Evolutionary conservation across 176 grass and related monocot genomes (phyloP), one percentile per base, ranked within the genome.

Genomic region (Avena insularis): DNA sequence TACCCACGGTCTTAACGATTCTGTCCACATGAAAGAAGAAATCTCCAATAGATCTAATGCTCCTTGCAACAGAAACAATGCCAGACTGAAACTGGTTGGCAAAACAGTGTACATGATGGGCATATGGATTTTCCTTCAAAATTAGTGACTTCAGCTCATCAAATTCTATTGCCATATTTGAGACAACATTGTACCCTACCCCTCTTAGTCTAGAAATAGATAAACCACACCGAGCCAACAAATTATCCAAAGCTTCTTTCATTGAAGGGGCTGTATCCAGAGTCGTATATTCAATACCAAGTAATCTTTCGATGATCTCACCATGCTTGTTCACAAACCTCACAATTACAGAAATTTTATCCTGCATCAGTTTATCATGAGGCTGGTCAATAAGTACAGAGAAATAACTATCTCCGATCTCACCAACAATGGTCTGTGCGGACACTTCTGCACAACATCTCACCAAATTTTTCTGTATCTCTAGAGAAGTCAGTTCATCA

Each of bases 81-180:
- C 21, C 35, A 1, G 38, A 79, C 35, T 61, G 4, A 12, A 79
- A 79, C 35, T 43, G 12, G 35, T 46, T 59, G 77, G 36, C 35
- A 25, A 79, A 79, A 79, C 17, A 79, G 1, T 61, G 56, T 20
- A 79, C 14, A 61, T 79, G 61, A 79, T 14, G 21, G 57, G 20
- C 56, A 79, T 43, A 59, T 60, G 55, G 35, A 79, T 45, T 79
- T 60, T 79, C 55, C 54, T 25, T 60, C 54, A 61, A 13, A 79
- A 79, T 79, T 45, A 59, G 35, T 61, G 55, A 60, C 9, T 61
- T 58, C 19, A 79, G 55, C 4, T 60, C 20, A 79, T 79, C 10
- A 60, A 61, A 79, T 40, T 79, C 56, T 59, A n/a, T 35, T 25
- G 33, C 25, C 77, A 60, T 61, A 25, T 79, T 79, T 79, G 54